A percentile compares a stretch with the other conserved stretches of the same genome.
These are phyloP conservation scores for Pleoardoris graminearum DNA, from an alignment of 2,329 filamentous ascomycete species.

Conservation along the genomic window DNA sequence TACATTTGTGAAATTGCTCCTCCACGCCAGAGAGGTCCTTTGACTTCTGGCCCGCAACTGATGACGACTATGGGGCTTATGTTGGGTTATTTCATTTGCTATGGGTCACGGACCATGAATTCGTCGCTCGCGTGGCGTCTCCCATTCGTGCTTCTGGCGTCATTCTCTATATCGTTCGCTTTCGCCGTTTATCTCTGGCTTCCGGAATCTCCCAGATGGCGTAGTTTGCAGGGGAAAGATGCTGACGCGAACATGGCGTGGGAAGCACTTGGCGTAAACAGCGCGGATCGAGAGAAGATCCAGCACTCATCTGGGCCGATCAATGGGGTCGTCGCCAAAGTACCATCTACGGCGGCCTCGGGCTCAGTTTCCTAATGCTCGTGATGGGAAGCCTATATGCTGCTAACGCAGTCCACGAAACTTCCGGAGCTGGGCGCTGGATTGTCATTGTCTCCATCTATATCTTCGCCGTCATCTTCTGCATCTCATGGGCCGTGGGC, in stretches of 20 bases:
- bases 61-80: conserved; percentile 56
- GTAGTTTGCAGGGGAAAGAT: conserved; percentile 14
- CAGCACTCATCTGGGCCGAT: conserved; percentile 59
- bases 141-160: conserved; percentile 57
- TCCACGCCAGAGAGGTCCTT: conserved; percentile 51
- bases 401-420: conserved; percentile 45
- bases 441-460: conserved; percentile 57
- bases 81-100: conserved; percentile 63
- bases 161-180: conserved; percentile 27
- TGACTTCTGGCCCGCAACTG: conserved; percentile 59
- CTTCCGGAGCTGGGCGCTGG: conserved; percentile 51
- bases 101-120: conserved; percentile 54
- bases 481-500: conserved; percentile 58
- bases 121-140: conserved; percentile 58
- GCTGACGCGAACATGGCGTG: conserved; percentile 6
- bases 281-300: no score
- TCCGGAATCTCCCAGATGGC: conserved; percentile 25
- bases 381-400: conserved; percentile 59
- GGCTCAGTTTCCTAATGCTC: conserved; percentile 55
- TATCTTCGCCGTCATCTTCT: conserved; percentile 54
- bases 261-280: conserved; percentile 13
- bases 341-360: conserved; percentile 58
- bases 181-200: conserved; percentile 4
- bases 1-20: conserved; percentile 67
- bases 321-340: conserved; percentile 60